Percentiles rank a stretch among this genome's conserved stretches.
phyloP scores from a whole-genome alignment of 1,284 basidiomycete species.

The Leccinum angustisporum region DNA sequence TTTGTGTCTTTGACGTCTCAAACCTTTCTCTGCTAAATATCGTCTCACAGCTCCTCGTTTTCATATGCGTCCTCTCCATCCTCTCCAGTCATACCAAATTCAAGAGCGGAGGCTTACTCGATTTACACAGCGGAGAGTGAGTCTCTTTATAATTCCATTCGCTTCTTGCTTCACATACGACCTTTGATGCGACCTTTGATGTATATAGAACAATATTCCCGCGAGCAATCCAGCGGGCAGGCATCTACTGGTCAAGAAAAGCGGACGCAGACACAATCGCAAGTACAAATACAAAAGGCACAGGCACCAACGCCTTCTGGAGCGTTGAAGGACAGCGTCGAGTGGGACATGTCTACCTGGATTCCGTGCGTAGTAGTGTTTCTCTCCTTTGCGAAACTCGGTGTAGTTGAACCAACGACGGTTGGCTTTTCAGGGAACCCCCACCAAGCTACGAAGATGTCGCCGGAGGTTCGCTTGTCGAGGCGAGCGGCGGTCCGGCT shows the following conservation, averaged over 20 bases:
- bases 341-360: slow-evolving; percentile 3
- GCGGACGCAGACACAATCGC: background rate
- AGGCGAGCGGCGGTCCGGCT: background rate
- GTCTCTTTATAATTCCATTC: background rate
- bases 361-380: slow-evolving; percentile 6
- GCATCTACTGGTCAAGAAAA: background rate
- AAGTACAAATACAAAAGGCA: background rate
- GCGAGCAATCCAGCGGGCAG: background rate
- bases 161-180: background rate
- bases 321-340: background rate
- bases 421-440: background rate
- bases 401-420: background rate
- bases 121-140: slow-evolving; percentile 2
- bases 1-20: background rate
- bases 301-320: background rate
- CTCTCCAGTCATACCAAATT: background rate
- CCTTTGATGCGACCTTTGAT: background rate
- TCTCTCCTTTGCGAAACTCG: background rate
- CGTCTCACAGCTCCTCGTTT: slow-evolving; percentile 2
- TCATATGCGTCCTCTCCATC: background rate
- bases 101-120: background rate
- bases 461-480: background rate
- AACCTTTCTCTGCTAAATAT: background rate
- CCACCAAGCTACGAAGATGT: slow-evolving; percentile 21
- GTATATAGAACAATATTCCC: background rate